A percentile compares a stretch with the other conserved stretches of the same genome.
Conservation (phyloP, 805 yeast species). For the Ogataea pini region DNA sequence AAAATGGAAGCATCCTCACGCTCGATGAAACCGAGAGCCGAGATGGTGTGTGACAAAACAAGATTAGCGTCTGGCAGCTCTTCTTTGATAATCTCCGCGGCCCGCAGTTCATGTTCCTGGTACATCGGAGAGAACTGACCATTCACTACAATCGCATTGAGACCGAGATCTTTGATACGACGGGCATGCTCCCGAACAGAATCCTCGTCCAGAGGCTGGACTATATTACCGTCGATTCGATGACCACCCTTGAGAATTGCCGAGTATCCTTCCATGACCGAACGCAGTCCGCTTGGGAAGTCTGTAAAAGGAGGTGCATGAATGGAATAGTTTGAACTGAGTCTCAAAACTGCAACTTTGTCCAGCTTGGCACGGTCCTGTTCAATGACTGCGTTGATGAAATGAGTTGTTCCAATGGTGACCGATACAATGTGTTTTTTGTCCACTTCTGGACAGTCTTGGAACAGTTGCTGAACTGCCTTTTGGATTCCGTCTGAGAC, state of each 20-base stretch:
- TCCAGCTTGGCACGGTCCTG: slow-evolving; percentile 43
- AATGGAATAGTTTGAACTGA: slow-evolving; percentile 43
- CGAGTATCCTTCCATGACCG: slow-evolving; percentile 36
- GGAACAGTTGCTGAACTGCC: slow-evolving; percentile 38
- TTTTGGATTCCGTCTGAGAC: slow-evolving; percentile 44
- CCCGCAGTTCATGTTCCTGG: slow-evolving; percentile 38
- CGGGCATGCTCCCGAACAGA: slow-evolving; percentile 13
- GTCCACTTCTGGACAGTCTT: slow-evolving; percentile 19
- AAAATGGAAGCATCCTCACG: slow-evolving; percentile 49
- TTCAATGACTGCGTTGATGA: slow-evolving; percentile 50
- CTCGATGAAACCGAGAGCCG: slow-evolving; percentile 45
- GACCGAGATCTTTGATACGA: slow-evolving; percentile 35
- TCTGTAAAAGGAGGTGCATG: slow-evolving; percentile 44
- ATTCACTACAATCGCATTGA: slow-evolving; percentile 39
- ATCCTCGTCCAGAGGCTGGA: slow-evolving; percentile 35
- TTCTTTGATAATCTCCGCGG: slow-evolving; percentile 33
- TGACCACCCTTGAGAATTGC: slow-evolving; percentile 41
- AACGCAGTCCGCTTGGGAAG: slow-evolving; percentile 41
- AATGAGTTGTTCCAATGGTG: slow-evolving; percentile 53
- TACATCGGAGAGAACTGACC: slow-evolving; percentile 44
- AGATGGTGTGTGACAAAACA: slow-evolving; percentile 41
- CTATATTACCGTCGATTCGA: slow-evolving; percentile 41
- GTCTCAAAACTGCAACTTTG: slow-evolving; percentile 44
- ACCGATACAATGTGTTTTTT: slow-evolving; percentile 37
- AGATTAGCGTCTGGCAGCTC: slow-evolving; percentile 36